A percentile compares a stretch with the other conserved stretches of the same genome.
Conservation (phyloP, 78 protist species). For the Dictyostelium intermedium region DNA sequence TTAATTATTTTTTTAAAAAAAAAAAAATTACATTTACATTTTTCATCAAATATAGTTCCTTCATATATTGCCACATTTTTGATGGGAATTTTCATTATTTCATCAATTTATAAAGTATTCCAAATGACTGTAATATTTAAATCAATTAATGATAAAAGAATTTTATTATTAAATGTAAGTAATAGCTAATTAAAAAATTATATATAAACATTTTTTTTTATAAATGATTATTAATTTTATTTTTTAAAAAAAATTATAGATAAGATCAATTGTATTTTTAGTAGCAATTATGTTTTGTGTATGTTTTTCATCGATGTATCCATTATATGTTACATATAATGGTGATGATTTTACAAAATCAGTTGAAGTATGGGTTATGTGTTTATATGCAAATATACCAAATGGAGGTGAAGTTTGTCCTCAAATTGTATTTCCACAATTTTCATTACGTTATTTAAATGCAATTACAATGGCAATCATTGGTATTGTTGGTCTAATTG, state of each 20-base stretch:
- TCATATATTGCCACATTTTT: background rate
- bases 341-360: background rate
- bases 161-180: slow-evolving; percentile 22
- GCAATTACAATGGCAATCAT: background rate
- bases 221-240: background rate
- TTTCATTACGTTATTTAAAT: background rate
- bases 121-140: background rate
- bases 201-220: too few relatives aligned
- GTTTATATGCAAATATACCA: background rate
- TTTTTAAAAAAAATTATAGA: background rate
- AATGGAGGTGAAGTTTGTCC: background rate
- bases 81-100: background rate
- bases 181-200: background rate
- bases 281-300: background rate
- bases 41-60: background rate
- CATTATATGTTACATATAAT: slow-evolving; percentile 8
- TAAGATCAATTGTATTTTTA: slow-evolving; percentile 16
- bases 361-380: background rate
- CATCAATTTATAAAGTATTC: background rate
- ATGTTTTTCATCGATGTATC: background rate
- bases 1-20: background rate
- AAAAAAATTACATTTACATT: too few relatives aligned
- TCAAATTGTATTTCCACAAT: background rate
- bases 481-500: background rate
- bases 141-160: slow-evolving; percentile 5